phyloP scores from a whole-genome alignment of 192 early-diverging fungal species.

The Coemansia furcata region DNA sequence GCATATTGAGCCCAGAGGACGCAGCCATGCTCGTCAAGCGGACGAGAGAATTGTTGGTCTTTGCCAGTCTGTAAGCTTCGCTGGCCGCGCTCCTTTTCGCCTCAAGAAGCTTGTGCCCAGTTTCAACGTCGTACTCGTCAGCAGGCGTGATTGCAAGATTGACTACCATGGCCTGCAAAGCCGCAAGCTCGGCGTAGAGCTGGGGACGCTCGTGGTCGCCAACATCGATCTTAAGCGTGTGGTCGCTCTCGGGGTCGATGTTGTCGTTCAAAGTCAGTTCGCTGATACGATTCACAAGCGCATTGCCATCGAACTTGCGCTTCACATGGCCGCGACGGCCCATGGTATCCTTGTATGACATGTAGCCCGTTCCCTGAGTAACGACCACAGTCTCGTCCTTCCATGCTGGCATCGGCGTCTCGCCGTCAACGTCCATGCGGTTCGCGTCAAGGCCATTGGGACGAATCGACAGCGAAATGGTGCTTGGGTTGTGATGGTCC shows the following conservation, averaged over 20 bases:
- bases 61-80: neutral
- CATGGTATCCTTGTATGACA: constrained; percentile 14
- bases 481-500: constrained; percentile 21
- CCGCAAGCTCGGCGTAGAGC: constrained; percentile 21
- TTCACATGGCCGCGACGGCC: neutral
- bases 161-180: constrained; percentile 24
- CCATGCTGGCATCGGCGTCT: neutral
- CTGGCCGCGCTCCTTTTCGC: neutral
- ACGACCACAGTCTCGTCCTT: neutral
- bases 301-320: constrained; percentile 16
- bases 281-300: constrained; percentile 2
- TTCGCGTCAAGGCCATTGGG: neutral
- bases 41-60: constrained; percentile 3
- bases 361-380: neutral
- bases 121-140: constrained; percentile 27
- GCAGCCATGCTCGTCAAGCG: constrained; percentile 17
- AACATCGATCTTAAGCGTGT: neutral
- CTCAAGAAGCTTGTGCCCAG: constrained; percentile 19
- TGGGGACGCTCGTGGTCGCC: neutral
- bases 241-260: neutral
- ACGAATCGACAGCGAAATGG: constrained; percentile 4
- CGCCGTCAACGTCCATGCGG: constrained; percentile 6
- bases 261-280: neutral
- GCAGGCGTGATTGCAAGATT: constrained; percentile 42
- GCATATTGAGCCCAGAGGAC: constrained; percentile 23